Conservation (phyloP, 306 rosid genomes). For the Quercus engelmannii region DNA sequence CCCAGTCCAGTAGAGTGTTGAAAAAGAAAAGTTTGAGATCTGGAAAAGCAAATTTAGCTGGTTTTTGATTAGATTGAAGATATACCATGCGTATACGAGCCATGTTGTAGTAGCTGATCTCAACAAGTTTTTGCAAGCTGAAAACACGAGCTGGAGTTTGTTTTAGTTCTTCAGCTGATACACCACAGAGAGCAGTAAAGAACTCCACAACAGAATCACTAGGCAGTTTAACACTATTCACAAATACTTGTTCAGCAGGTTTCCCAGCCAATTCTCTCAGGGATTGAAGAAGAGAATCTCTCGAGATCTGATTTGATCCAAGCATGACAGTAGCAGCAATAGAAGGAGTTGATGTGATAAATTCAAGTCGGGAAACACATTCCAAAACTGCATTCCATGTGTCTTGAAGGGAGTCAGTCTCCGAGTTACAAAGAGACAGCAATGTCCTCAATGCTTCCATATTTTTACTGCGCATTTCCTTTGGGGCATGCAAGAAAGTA, state of each 20-base stretch:
- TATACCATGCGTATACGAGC: conserved; percentile 97
- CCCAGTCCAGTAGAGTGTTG: too few relatives aligned
- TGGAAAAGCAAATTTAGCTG: conserved; percentile 12
- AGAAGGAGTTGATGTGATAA: conserved; percentile 74
- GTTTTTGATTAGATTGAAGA: conserved; percentile 18
- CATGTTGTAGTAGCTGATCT: conserved; percentile 97
- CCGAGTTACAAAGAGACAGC: conserved; percentile 71
- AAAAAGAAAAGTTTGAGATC: background rate
- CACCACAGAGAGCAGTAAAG: conserved; percentile 96
- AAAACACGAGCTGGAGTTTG: conserved; percentile 97
- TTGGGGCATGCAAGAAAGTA: conserved; percentile 98
- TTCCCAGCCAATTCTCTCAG: conserved; percentile 88
- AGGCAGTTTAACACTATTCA: conserved; percentile 88
- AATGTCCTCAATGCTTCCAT: conserved; percentile 90
- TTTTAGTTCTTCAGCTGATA: conserved; percentile 94
- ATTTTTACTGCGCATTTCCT: conserved; percentile 99
- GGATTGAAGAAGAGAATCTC: conserved; percentile 91
- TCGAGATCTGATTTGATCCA: conserved; percentile 97
- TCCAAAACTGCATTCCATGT: conserved; percentile 99
- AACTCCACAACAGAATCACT: conserved; percentile 97
- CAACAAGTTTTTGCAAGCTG: conserved; percentile 99
- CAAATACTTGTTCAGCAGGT: conserved; percentile 96
- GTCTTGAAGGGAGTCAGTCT: conserved; percentile 84
- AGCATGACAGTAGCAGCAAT: conserved; percentile 88
- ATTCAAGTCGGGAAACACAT: conserved; percentile 96